Base-by-base conservation (phyloP, 208 protist species). In the Leishmania guyanensis region DNA sequence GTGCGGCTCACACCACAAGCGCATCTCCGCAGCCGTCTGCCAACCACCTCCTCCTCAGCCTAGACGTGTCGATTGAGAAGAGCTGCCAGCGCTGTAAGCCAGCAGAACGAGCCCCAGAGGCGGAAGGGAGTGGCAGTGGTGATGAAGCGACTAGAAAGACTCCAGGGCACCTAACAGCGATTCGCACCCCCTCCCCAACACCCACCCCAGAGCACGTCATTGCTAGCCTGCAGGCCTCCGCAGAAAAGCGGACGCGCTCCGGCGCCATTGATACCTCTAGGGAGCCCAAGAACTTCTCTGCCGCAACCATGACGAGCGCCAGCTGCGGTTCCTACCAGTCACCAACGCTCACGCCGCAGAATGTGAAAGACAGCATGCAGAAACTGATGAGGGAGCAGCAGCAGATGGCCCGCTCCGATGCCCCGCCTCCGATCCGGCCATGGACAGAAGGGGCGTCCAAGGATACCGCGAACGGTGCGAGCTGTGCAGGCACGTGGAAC, bases 311-410 rank as follows among this genome's bases (percentile, higher is more conserved):
- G 16, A 43, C 46, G 10, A 50, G 17, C 50, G 20, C 66, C 43
- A 76, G 53, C 46, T 54, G 66, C 8, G 65, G 56, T 8, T 70
- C 77, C 36, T 65, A 82, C 60, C 80, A 76, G 62, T 88, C 86
- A 26, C 86, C 86, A 20, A 71, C 50, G 9, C 72, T 90, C 62
- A 90, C 86, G 5, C 77, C 84, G 58, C 84, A 90, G 78, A 83
- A 90, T 77, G 83, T 90, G 22, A 83, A 87, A 66, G 83, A 87
- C 33, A 90, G 86, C 81, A 54, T 90, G 33, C 75, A 83, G 54
- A 75, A 83, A 36, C 66, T 86, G 53, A 43, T 77, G 5, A 60
- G 53, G 12, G 82, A 78, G 20, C 72, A 73, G 68, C 69, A 85
- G 53, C 50, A 75, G 53, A 53, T 56, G n/a, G 54, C 78, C 5